Percentiles rank a stretch among this genome's conserved stretches.
Conservation (phyloP, 148 eudicot genomes). For the Fagopyrum homotropicum region DNA sequence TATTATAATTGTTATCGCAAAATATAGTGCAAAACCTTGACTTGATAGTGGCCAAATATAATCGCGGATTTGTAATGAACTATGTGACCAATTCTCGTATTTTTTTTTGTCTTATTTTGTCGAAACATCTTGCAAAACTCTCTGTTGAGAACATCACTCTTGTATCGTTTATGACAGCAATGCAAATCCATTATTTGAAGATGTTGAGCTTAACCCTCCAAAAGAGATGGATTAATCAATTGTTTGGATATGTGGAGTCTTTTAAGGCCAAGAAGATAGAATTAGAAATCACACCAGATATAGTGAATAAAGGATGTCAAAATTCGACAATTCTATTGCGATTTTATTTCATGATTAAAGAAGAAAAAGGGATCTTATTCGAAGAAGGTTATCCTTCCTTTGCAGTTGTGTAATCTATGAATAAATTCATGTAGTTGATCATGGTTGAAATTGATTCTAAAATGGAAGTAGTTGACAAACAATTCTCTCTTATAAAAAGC, state of each 20-base stretch:
- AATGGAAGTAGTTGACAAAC: slow-evolving; percentile 49
- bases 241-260: slow-evolving; percentile 41
- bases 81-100: no score
- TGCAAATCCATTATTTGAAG: slow-evolving; percentile 35
- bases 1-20: no score
- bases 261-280: slow-evolving; percentile 47
- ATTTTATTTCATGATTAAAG: slow-evolving; percentile 28
- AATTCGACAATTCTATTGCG: slow-evolving; percentile 33
- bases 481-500: no score
- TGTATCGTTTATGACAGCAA: slow-evolving; percentile 22
- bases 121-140: no score
- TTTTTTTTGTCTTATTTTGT: no score
- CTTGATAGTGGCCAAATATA: no score
- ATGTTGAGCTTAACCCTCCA: slow-evolving; percentile 30
- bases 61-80: no score
- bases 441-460: slow-evolving; percentile 42
- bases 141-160: no score
- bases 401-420: no score
- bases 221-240: slow-evolving; percentile 36
- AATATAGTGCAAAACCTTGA: no score
- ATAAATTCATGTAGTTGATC: neutral
- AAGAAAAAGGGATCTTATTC: slow-evolving; percentile 48
- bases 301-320: slow-evolving; percentile 37
- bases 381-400: slow-evolving; percentile 19
- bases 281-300: slow-evolving; percentile 44